Evolutionary conservation across 2,329 filamentous ascomycete species (phyloP), one percentile per base, ranked within the genome.

Genomic region (Apiospora phragmitis): DNA sequence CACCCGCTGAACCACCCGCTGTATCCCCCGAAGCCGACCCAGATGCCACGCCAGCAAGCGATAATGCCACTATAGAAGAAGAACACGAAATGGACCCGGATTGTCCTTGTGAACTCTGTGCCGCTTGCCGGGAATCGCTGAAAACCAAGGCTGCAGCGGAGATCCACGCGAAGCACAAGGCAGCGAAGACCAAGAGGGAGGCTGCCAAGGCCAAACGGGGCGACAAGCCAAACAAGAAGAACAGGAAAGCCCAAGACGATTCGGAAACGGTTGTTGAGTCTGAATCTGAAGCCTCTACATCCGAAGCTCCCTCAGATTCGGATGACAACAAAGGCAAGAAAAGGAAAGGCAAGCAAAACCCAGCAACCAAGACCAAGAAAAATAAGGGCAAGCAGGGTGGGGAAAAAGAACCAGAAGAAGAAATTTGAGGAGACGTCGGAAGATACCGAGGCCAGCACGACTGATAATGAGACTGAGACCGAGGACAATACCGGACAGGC

Each of bases 61-160:
- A 24, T 65, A 18, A 73, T 9, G 69, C 74, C 24, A 69, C 73
- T 18, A 70, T 72, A 14, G 73, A 74, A 11, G 75, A 78, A 6
- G 79, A 83, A 18, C 42, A 68, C 11, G 67, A 59, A 9, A 21
- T 78, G 3, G 80, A 83, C 45, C 79, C 79, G 4, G 79, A 77
- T 41, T 83, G 81, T 68, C 73, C 76, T 43, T 84, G 82, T 69
- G 68, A 70, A 1, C 76, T 77, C 12, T 83, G 81, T 68, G 73
- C 73, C 4, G 68, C 70, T 7, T 76, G 73, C 24, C 77, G 78
- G 62, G 75, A 71, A 70, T 77, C 73, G 65, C 72, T 78, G 66
- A 77, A 75, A 16, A 76, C 76, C 16, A 65, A 49, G 35, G 51
- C 45, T n/a, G 71, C 68, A 35, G 65, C 45, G 26, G 71, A 51